Base-by-base conservation (phyloP, 345 rosid species). In the Excoecaria agallocha region DNA sequence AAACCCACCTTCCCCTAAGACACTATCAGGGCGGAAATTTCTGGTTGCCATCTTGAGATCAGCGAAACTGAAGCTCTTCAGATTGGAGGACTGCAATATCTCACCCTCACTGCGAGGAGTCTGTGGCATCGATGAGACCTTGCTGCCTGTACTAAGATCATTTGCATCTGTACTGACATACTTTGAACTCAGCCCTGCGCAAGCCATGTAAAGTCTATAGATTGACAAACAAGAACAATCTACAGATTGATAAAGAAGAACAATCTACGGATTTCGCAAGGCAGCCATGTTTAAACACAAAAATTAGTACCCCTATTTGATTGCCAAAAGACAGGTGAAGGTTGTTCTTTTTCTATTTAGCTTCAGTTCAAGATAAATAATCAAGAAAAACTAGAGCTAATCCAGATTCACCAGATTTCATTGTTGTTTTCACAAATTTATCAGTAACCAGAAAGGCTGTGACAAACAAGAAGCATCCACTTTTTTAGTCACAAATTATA, bases 1-100 rank as follows among this genome's bases (percentile, higher is more conserved):
- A 68, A 93, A 96, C 6, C 99, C 99, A 72, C 98, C 98, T 87
- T 93, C 97, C 15, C 98, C 98, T 30, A 93, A 70, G 52, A 96
- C 96, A 78, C 97, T 91, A 76, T 96, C 99, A 1, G 97, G 92
- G 49, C 99, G 83, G 81, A 96, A 96, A 81, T 91, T 96, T 72
- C 96, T 86, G 0, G 99, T 91, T 41, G 95, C 93, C 22, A 79
- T 82, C 79, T 76, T 90, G 2, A 96, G 93, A 76, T 96, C 93
- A 67, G 81, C 76, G 78, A 85, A 93, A 75, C 65, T 83, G 78
- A 96, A 90, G 79, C 72, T 89, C 85, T 91, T 96, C 54, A 96
- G 78, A 48, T 88, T 84, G 11, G 94, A 59, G 43, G 92, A 83
- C 76, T 85, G 89, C 79, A 95, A 82, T 72, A 95, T 93, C 85